Conservation (phyloP, 495 filamentous ascomycete genomes). For the Halenospora varia region DNA sequence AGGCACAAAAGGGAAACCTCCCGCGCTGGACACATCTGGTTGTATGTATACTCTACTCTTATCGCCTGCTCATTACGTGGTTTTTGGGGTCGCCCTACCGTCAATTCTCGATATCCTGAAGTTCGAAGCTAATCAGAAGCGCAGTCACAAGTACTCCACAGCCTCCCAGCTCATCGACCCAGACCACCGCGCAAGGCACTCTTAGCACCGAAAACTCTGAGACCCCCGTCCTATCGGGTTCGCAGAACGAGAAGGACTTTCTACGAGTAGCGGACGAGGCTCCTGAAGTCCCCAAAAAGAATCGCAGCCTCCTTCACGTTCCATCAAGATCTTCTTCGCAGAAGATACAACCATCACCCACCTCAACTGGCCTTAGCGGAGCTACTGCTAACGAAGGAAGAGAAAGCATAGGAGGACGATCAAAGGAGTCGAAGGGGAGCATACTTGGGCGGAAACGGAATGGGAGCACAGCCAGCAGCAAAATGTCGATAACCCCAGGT, state of each 20-base stretch:
- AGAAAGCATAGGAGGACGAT: conserved; percentile 56
- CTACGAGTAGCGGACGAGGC: conserved; percentile 37
- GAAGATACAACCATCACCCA: conserved; percentile 56
- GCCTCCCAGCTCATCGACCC: conserved; percentile 25
- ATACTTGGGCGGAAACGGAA: conserved; percentile 63
- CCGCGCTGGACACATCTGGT: conserved; percentile 23
- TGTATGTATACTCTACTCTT: conserved; percentile 16
- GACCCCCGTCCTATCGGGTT: conserved; percentile 23
- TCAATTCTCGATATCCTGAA: conserved; percentile 3
- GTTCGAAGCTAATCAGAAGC: conserved; percentile 8
- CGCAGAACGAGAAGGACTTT: conserved; percentile 42
- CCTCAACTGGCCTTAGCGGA: conserved; percentile 60
- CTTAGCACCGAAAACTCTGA: conserved; percentile 34
- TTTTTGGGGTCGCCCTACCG: neutral
- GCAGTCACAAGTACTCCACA: conserved; percentile 23
- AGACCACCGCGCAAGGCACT: conserved; percentile 33
- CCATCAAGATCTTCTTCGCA: conserved; percentile 69
- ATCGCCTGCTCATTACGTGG: neutral
- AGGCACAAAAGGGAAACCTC: conserved; percentile 21
- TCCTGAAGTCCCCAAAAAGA: conserved; percentile 39
- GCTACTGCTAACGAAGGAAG: conserved; percentile 56
- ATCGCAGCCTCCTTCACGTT: conserved; percentile 57
- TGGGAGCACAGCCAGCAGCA: conserved; percentile 64
- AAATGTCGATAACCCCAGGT: conserved; percentile 43
- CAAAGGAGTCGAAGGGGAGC: conserved; percentile 64